phyloP scores from a whole-genome alignment of 2,329 filamentous ascomycete genomes.

The Lojkania enalia region DNA sequence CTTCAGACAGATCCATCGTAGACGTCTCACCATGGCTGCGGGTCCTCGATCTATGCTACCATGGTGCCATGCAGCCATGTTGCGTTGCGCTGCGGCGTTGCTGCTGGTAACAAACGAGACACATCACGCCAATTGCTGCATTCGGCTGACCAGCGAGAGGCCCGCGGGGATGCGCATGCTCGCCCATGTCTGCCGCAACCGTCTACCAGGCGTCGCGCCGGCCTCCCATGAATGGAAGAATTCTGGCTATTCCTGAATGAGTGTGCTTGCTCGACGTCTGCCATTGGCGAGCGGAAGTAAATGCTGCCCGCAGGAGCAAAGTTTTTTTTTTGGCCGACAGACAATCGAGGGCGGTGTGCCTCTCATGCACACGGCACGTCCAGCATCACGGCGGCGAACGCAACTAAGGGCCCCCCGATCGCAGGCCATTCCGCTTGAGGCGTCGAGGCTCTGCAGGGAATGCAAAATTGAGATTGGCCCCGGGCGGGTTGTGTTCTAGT shows the following conservation, averaged over 20 bases:
- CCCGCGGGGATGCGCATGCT: not conserved
- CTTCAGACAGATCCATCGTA: not conserved
- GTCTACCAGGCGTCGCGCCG: not conserved
- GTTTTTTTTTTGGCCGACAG: not conserved
- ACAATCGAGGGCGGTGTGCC: not conserved
- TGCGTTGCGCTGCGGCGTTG: not conserved
- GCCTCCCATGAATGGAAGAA: not conserved
- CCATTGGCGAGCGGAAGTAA: not conserved
- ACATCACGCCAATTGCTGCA: not conserved
- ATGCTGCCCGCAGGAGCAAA: not conserved
- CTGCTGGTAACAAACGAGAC: not conserved
- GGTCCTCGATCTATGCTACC: not conserved
- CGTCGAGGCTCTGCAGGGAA: slow-evolving; percentile 14
- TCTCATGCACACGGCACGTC: not conserved
- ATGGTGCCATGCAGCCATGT: not conserved
- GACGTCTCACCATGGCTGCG: not conserved
- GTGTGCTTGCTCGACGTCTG: not conserved
- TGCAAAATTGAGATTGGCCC: slow-evolving; percentile 11
- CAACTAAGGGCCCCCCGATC: not conserved
- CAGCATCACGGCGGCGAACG: too few relatives aligned
- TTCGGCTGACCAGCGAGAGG: not conserved
- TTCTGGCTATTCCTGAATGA: not conserved
- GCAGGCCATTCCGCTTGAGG: not conserved
- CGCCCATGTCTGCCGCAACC: not conserved
- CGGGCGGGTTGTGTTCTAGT: slow-evolving; percentile 1